These are phyloP conservation scores for Immersiporthe knoxdaviesiana DNA, from an alignment of 2,329 filamentous ascomycete genomes.

Conservation along the genomic window DNA sequence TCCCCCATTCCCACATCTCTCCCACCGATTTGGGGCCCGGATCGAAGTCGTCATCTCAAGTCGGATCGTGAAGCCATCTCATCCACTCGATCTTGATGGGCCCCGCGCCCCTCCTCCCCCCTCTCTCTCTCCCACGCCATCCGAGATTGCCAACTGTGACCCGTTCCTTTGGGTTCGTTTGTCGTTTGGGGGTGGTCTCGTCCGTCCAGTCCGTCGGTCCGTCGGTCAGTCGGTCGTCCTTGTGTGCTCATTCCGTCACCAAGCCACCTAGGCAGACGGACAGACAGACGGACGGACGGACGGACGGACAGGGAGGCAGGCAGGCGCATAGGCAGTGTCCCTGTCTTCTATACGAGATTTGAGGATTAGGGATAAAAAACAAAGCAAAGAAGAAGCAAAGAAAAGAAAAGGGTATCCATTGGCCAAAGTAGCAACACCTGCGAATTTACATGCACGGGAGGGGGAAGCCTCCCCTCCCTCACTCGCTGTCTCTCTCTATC, in stretches of 20 bases:
- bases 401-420: slow-evolving; percentile 23
- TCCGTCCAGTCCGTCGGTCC: neutral
- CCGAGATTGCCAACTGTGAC: neutral
- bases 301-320: neutral
- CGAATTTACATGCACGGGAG: slow-evolving; percentile 1
- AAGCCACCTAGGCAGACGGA: neutral
- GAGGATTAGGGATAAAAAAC: neutral
- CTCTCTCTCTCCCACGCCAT: neutral
- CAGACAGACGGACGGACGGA: neutral
- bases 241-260: neutral
- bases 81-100: slow-evolving; percentile 11
- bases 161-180: slow-evolving; percentile 6
- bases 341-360: neutral
- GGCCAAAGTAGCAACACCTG: slow-evolving; percentile 13
- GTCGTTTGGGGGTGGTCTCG: neutral
- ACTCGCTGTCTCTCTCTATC: neutral
- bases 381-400: neutral
- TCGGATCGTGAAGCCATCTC: slow-evolving; percentile 15
- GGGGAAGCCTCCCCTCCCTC: slow-evolving; percentile 12
- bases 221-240: neutral
- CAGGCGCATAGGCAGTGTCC: neutral
- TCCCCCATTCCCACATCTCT: neutral
- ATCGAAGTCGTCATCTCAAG: slow-evolving; percentile 8
- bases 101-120: neutral
- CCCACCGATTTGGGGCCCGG: neutral